phyloP scores from a whole-genome alignment of 805 yeast species.

The Pichia nanzhaoensis region DNA sequence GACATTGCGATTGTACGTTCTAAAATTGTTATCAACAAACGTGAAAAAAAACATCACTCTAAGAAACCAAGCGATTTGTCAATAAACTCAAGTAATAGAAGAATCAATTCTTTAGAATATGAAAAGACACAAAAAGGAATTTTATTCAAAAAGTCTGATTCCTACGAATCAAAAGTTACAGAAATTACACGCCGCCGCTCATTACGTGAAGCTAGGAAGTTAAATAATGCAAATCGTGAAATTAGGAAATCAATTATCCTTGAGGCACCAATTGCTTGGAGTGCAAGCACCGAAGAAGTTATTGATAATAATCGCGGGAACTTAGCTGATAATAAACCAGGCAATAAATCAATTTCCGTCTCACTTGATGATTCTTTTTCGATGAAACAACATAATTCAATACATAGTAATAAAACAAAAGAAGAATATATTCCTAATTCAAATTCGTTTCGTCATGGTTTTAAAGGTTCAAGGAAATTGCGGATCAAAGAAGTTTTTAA shows the following conservation, averaged over 20 bases:
- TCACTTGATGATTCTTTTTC: neutral
- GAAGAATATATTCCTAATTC: neutral
- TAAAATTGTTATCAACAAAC: conserved; percentile 46
- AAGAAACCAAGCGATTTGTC: conserved; percentile 1
- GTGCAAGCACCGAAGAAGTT: conserved; percentile 25
- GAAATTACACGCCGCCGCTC: conserved; percentile 75
- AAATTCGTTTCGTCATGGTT: conserved; percentile 14
- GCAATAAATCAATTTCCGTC: neutral
- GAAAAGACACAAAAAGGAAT: neutral
- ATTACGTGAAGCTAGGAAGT: conserved; percentile 55
- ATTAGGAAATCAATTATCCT: conserved; percentile 62
- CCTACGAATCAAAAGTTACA: conserved; percentile 62
- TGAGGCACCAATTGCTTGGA: conserved; percentile 50
- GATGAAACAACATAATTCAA: neutral
- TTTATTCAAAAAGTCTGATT: conserved; percentile 24
- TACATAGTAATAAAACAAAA: conserved; percentile 14
- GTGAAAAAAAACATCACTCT: conserved; percentile 9
- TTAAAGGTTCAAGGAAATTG: conserved; percentile 27
- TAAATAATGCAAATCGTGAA: conserved; percentile 45
- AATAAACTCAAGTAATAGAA: neutral
- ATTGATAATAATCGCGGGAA: neutral
- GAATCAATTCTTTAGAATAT: neutral
- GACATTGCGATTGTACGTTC: conserved; percentile 81
- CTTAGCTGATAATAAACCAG: neutral
- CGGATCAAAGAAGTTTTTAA: conserved; percentile 26